Conservation (phyloP, 1,139 yeast species). For the Groenewaldozyma sp. region DNA sequence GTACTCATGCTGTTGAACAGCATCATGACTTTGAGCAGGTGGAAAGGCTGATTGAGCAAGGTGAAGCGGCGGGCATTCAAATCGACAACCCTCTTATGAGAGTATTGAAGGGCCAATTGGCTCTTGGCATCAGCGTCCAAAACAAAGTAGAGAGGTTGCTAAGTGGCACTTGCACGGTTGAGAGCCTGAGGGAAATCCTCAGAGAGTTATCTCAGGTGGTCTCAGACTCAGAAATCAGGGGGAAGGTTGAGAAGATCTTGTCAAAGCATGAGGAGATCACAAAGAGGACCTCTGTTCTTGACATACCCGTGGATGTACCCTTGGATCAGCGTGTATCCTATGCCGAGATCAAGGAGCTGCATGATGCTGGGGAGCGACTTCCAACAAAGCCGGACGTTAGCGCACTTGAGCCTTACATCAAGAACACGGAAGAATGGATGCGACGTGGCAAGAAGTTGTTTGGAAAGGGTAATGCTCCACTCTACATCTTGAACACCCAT, state of each 20-base stretch:
- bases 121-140: constrained; percentile 20
- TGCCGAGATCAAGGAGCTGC: constrained; percentile 19
- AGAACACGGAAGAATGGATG: constrained; percentile 36
- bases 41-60: constrained; percentile 34
- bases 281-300: constrained; percentile 11
- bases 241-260: constrained; percentile 6
- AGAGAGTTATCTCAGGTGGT: constrained; percentile 11
- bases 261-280: constrained; percentile 7
- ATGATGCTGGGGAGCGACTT: constrained; percentile 21
- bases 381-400: constrained; percentile 14
- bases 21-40: constrained; percentile 30
- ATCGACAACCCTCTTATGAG: constrained; percentile 18
- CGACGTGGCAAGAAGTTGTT: constrained; percentile 33
- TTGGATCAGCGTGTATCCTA: constrained; percentile 27
- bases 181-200: constrained; percentile 11
- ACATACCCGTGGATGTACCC: constrained; percentile 9
- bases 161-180: constrained; percentile 9
- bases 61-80: constrained; percentile 30
- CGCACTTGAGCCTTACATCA: constrained; percentile 16
- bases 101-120: constrained; percentile 12
- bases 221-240: constrained; percentile 8
- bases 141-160: constrained; percentile 10
- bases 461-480: constrained; percentile 31
- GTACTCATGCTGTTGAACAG: constrained; percentile 28
- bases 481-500: constrained; percentile 28